Percentiles rank a stretch among this genome's conserved stretches.
These are phyloP conservation scores for Thalassiosira oceanica DNA, from an alignment of 352 stramenopile species.

Conservation along the genomic window DNA sequence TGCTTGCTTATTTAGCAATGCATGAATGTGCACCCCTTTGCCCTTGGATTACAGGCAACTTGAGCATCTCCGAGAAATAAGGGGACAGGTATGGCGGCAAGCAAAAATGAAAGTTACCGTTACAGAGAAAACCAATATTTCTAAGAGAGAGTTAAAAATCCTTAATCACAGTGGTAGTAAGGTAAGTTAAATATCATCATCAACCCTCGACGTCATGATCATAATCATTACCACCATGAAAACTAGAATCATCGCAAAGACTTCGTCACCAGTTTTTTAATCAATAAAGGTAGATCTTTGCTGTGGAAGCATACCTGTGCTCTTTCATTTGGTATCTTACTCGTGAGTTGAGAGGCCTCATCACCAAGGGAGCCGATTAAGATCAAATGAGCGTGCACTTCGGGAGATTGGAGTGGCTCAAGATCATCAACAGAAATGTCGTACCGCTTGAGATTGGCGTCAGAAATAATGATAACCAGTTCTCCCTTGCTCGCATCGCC, in stretches of 20 bases:
- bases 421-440: constrained; percentile 70
- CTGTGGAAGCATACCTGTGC: constrained; percentile 65
- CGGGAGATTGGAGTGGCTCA: constrained; percentile 30
- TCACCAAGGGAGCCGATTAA: constrained; percentile 72
- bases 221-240: background rate
- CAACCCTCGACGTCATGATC: too few relatives aligned
- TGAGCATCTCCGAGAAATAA: too few relatives aligned
- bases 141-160: too few relatives aligned
- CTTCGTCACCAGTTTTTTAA: constrained; percentile 63
- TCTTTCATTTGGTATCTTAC: constrained; percentile 50
- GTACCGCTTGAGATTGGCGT: constrained; percentile 94
- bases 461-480: constrained; percentile 91
- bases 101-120: too few relatives aligned
- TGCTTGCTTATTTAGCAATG: too few relatives aligned
- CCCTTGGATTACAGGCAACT: too few relatives aligned
- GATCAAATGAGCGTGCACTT: constrained; percentile 56
- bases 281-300: constrained; percentile 54
- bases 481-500: constrained; percentile 75
- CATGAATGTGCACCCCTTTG: too few relatives aligned
- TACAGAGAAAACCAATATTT: too few relatives aligned
- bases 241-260: constrained; percentile 26
- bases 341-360: constrained; percentile 51
- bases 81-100: too few relatives aligned
- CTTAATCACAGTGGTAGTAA: too few relatives aligned
- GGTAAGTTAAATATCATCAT: too few relatives aligned